Conservation (phyloP, 2,329 filamentous ascomycete genomes). For the Talaromyces sp. region DNA sequence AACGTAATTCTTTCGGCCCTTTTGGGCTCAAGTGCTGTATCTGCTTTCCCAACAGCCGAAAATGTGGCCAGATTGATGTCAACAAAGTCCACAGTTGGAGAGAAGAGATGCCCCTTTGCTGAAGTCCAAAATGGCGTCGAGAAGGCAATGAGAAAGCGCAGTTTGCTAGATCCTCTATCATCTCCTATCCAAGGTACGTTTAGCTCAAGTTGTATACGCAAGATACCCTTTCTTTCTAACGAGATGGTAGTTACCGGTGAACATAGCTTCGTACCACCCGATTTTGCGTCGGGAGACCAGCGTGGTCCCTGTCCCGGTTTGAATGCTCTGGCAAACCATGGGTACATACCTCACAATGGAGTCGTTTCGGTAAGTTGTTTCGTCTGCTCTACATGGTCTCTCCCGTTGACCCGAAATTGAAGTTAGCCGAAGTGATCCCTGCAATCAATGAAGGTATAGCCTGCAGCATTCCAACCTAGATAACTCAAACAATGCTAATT, state of each 20-base stretch:
- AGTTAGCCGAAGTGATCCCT: conserved; percentile 36
- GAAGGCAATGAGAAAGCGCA: conserved; percentile 25
- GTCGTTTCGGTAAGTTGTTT: conserved; percentile 31
- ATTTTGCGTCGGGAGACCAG: conserved; percentile 37
- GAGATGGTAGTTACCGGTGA: conserved; percentile 34
- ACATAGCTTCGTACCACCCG: conserved; percentile 36
- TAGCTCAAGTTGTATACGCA: neutral
- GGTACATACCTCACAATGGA: conserved; percentile 44
- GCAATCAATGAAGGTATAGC: conserved; percentile 31
- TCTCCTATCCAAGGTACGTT: conserved; percentile 31
- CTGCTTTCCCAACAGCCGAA: conserved; percentile 20
- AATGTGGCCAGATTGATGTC: conserved; percentile 13
- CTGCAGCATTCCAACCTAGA: neutral
- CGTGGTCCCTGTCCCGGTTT: conserved; percentile 45
- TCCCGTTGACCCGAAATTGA: neutral
- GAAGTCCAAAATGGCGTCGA: conserved; percentile 17
- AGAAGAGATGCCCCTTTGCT: conserved; percentile 25
- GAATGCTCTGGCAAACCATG: conserved; percentile 47
- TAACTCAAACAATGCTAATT: neutral
- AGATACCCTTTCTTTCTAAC: neutral
- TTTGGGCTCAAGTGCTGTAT: conserved; percentile 12
- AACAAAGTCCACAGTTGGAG: conserved; percentile 12
- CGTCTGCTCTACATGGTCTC: neutral
- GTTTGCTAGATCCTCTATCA: conserved; percentile 26
- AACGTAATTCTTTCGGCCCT: neutral